A percentile compares a stretch with the other conserved stretches of the same genome.
Conservation (phyloP, 345 rosid species). For the Camelina hispida region DNA sequence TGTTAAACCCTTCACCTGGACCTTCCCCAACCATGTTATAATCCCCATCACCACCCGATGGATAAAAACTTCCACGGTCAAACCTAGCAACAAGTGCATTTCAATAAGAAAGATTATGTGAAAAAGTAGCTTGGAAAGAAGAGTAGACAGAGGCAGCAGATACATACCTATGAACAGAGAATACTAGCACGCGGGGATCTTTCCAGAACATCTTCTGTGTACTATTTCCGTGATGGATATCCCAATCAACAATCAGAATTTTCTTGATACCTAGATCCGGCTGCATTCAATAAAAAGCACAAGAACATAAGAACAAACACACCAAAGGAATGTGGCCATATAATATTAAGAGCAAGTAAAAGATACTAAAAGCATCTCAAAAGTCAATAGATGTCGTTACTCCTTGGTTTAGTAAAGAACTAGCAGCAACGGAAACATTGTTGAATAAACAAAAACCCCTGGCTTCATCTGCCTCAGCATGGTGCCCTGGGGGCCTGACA, state of each 20-base stretch:
- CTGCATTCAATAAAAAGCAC: slow-evolving; percentile 42
- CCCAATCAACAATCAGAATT: slow-evolving; percentile 97
- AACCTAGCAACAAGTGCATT: slow-evolving; percentile 53
- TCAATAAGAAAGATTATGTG: background rate
- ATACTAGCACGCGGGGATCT: slow-evolving; percentile 88
- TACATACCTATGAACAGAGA: slow-evolving; percentile 93
- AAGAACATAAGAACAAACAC: background rate
- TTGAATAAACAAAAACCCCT: slow-evolving; percentile 96
- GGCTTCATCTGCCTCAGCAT: slow-evolving; percentile 83
- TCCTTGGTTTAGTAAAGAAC: slow-evolving; percentile 66
- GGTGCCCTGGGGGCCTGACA: slow-evolving; percentile 99
- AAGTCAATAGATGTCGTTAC: slow-evolving; percentile 48
- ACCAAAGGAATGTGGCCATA: background rate
- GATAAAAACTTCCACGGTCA: slow-evolving; percentile 84
- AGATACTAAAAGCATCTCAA: background rate
- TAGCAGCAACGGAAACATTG: slow-evolving; percentile 89
- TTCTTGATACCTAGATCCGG: slow-evolving; percentile 76
- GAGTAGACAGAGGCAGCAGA: slow-evolving; percentile 13
- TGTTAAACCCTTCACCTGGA: slow-evolving; percentile 86
- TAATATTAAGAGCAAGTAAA: background rate
- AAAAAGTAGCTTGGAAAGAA: background rate
- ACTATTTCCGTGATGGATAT: slow-evolving; percentile 97
- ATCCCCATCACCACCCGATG: slow-evolving; percentile 71
- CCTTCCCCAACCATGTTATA: slow-evolving; percentile 93
- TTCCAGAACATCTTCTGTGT: slow-evolving; percentile 92